These are phyloP conservation scores for Botrytis cinerea DNA, from an alignment of 2,329 filamentous ascomycete genomes.

Conservation along the genomic window DNA sequence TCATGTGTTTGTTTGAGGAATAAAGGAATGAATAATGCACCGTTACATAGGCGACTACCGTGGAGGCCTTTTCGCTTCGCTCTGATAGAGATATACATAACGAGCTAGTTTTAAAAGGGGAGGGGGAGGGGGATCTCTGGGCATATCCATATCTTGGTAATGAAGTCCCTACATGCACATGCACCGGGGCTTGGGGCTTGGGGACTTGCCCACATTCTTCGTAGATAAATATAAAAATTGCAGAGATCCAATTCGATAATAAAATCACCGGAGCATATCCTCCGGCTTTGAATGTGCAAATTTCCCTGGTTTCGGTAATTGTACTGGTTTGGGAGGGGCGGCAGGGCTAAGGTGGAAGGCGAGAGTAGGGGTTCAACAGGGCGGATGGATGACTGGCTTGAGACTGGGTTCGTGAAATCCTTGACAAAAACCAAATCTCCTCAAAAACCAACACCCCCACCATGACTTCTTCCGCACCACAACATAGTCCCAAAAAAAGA, in stretches of 20 bases:
- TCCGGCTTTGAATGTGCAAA: neutral
- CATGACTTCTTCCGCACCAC: conserved; percentile 10
- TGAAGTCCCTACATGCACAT: neutral
- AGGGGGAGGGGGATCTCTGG: too few relatives aligned
- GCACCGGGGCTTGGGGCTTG: neutral
- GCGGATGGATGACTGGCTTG: neutral
- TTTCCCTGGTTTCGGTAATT: neutral
- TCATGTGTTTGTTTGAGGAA: too few relatives aligned
- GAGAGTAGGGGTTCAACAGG: conserved; percentile 1
- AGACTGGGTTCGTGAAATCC: neutral
- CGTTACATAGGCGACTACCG: neutral
- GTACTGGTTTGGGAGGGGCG: neutral
- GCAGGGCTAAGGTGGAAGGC: neutral
- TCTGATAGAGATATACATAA: neutral
- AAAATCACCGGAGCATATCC: conserved; percentile 14
- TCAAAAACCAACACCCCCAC: neutral
- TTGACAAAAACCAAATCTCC: conserved; percentile 11
- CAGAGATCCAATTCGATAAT: neutral
- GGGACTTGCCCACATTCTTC: neutral
- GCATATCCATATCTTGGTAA: too few relatives aligned
- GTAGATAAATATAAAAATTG: neutral
- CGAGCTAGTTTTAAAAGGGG: too few relatives aligned
- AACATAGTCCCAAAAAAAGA: neutral
- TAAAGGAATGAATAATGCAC: too few relatives aligned
- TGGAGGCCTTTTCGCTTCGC: neutral